Percentiles rank a stretch among this genome's conserved stretches.
phyloP scores from a whole-genome alignment of 345 rosid species.

The Populus tremula region DNA sequence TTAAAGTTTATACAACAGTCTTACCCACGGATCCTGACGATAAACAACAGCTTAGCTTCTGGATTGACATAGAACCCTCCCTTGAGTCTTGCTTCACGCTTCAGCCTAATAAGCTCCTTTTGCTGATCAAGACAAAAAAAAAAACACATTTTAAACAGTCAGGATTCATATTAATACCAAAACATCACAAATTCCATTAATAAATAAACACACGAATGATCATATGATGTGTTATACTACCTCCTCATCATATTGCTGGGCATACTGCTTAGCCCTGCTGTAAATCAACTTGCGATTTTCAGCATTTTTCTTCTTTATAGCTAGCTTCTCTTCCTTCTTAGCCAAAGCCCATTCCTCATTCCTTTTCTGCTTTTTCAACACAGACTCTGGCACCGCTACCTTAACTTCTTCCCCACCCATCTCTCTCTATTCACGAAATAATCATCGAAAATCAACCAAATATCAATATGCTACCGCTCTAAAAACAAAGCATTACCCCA shows the following conservation, averaged over 20 bases:
- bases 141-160: background rate
- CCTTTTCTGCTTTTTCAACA: slow-evolving; percentile 77
- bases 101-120: slow-evolving; percentile 57
- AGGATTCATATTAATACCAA: background rate
- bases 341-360: slow-evolving; percentile 62
- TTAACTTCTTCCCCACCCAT: slow-evolving; percentile 51
- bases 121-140: slow-evolving; percentile 31
- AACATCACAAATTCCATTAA: background rate
- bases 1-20: background rate
- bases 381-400: slow-evolving; percentile 67
- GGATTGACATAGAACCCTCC: slow-evolving; percentile 93
- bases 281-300: slow-evolving; percentile 58
- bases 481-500: background rate
- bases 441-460: background rate
- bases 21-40: slow-evolving; percentile 55
- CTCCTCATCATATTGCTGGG: slow-evolving; percentile 56
- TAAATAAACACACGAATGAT: background rate
- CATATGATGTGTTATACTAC: slow-evolving; percentile 19
- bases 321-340: slow-evolving; percentile 42
- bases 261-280: slow-evolving; percentile 54
- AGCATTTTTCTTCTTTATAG: slow-evolving; percentile 48
- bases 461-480: background rate
- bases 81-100: slow-evolving; percentile 79
- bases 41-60: slow-evolving; percentile 79
- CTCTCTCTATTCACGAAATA: slow-evolving; percentile 14